These are phyloP conservation scores for Coemansia sp. DNA, from an alignment of 192 early-diverging fungal genomes.

Conservation along the genomic window DNA sequence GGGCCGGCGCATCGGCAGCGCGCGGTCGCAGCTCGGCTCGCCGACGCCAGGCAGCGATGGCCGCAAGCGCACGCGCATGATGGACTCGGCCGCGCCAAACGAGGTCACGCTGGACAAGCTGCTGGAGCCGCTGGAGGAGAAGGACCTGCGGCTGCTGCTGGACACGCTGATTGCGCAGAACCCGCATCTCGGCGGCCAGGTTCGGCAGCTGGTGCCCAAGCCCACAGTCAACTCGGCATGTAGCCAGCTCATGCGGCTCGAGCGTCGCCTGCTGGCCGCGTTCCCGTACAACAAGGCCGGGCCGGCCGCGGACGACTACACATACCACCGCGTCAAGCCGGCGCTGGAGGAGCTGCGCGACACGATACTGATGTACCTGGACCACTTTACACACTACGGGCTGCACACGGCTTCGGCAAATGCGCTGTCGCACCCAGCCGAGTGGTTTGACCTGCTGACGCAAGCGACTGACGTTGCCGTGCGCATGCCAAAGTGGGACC, in stretches of 20 bases:
- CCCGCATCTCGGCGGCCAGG: slow-evolving; percentile 66
- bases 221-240: slow-evolving; percentile 81
- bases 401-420: slow-evolving; percentile 50
- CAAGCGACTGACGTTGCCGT: slow-evolving; percentile 69
- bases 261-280: slow-evolving; percentile 68
- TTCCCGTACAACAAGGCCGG: slow-evolving; percentile 90
- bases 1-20: slow-evolving; percentile 7
- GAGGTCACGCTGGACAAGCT: slow-evolving; percentile 53
- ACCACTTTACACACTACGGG: slow-evolving; percentile 74
- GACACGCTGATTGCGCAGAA: slow-evolving; percentile 68
- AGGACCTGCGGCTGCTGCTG: slow-evolving; percentile 74
- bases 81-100: slow-evolving; percentile 17
- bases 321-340: slow-evolving; percentile 81
- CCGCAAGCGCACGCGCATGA: slow-evolving; percentile 41
- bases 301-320: slow-evolving; percentile 78
- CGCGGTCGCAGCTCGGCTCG: neutral
- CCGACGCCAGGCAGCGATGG: neutral
- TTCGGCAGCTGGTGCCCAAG: slow-evolving; percentile 74
- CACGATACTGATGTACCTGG: slow-evolving; percentile 68
- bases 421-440: slow-evolving; percentile 48
- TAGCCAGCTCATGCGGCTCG: slow-evolving; percentile 61
- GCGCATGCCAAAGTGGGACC: slow-evolving; percentile 81
- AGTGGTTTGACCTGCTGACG: slow-evolving; percentile 79
- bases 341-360: slow-evolving; percentile 72
- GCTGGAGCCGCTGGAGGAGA: slow-evolving; percentile 63